Conservation (phyloP, 257 asterid genomes). For the Salvia rosmarinus region DNA sequence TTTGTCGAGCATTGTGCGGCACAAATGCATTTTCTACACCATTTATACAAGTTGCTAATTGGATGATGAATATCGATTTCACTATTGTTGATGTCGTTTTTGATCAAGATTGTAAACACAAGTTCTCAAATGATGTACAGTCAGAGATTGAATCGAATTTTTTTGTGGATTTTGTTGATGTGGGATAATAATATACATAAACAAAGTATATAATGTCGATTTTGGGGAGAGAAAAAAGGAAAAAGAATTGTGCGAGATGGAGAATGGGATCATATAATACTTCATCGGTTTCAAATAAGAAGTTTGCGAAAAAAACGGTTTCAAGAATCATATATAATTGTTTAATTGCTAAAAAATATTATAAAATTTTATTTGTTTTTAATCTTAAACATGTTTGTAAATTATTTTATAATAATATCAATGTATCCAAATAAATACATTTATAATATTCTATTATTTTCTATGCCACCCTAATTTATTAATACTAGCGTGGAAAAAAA, state of each 20-base stretch:
- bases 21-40: not conserved
- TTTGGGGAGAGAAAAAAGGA: not conserved
- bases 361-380: no score
- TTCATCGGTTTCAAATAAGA: not conserved
- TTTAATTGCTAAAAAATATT: no score
- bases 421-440: no score
- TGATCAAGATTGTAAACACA: not conserved
- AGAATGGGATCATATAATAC: no score
- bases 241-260: not conserved
- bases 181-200: not conserved
- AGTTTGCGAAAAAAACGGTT: no score
- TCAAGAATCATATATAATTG: no score
- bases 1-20: slow-evolving; percentile 32
- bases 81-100: slow-evolving; percentile 16
- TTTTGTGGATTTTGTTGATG: slow-evolving; percentile 7
- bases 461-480: no score
- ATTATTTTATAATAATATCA: no score
- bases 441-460: no score
- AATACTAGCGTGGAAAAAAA: no score
- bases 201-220: not conserved
- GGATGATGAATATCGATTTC: slow-evolving; percentile 36
- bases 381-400: no score
- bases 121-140: slow-evolving; percentile 13
- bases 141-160: not conserved
- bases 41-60: slow-evolving; percentile 7